Conservation (phyloP, 2,329 filamentous ascomycete genomes). For the Neofusicoccum sp. region DNA sequence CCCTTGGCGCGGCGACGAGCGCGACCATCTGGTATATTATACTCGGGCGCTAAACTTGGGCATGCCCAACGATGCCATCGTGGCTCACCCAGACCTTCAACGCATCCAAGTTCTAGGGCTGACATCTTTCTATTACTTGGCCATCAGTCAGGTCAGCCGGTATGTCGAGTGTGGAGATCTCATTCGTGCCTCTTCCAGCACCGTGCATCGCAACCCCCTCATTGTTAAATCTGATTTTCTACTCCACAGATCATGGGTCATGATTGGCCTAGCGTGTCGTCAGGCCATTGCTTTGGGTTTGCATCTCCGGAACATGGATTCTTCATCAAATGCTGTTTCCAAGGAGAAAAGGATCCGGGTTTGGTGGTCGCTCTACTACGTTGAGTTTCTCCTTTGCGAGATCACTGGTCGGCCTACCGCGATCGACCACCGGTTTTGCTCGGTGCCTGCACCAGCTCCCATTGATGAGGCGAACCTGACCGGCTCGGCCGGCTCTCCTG, state of each 20-base stretch:
- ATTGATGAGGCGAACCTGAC: slow-evolving; percentile 22
- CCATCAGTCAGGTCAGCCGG: slow-evolving; percentile 41
- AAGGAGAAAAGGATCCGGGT: slow-evolving; percentile 36
- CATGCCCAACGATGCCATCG: slow-evolving; percentile 28
- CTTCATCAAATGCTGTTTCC: slow-evolving; percentile 23
- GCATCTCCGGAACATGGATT: slow-evolving; percentile 36
- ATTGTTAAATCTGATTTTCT: neutral
- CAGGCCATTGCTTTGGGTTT: slow-evolving; percentile 36
- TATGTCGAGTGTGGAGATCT: slow-evolving; percentile 23
- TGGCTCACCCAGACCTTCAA: slow-evolving; percentile 34
- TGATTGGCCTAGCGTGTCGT: slow-evolving; percentile 36
- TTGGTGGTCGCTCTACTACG: slow-evolving; percentile 41
- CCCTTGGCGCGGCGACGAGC: slow-evolving; percentile 22
- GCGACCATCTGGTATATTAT: slow-evolving; percentile 39
- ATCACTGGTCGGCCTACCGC: slow-evolving; percentile 40
- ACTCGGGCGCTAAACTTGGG: slow-evolving; percentile 35
- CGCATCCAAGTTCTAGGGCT: slow-evolving; percentile 39
- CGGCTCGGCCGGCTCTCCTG: neutral
- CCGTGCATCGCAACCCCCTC: too few species aligned
- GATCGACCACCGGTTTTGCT: slow-evolving; percentile 29
- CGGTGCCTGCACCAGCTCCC: slow-evolving; percentile 33
- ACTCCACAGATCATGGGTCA: slow-evolving; percentile 35
- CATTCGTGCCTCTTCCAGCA: neutral
- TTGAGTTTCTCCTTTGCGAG: slow-evolving; percentile 36
- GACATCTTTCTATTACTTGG: slow-evolving; percentile 39